Conservation (phyloP, 345 rosid species). For the Brassica nigra region DNA sequence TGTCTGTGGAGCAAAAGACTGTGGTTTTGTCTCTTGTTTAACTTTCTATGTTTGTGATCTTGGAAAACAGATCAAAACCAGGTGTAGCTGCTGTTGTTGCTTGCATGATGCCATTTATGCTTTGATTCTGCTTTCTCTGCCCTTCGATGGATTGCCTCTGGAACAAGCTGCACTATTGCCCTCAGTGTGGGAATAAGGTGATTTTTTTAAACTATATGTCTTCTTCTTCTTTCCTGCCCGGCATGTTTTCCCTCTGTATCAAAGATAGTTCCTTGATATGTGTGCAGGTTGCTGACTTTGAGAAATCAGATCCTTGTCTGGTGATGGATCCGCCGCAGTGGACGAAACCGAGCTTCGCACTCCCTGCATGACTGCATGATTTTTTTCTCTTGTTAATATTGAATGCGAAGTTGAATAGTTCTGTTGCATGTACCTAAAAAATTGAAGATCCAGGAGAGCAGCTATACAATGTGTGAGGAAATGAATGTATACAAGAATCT, state of each 20-base stretch:
- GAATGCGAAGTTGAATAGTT: slow-evolving; percentile 21
- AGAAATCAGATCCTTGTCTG: slow-evolving; percentile 78
- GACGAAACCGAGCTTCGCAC: slow-evolving; percentile 71
- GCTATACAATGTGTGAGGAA: slow-evolving; percentile 10
- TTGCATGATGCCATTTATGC: slow-evolving; percentile 94
- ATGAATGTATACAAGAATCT: not conserved
- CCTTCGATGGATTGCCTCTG: slow-evolving; percentile 98
- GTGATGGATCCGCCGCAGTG: slow-evolving; percentile 88
- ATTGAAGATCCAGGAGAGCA: not conserved
- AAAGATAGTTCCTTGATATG: not conserved
- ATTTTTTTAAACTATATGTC: not conserved
- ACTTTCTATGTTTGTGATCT: too few species aligned
- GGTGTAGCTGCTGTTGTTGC: slow-evolving; percentile 90
- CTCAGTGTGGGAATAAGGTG: slow-evolving; percentile 73
- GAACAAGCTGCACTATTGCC: slow-evolving; percentile 95
- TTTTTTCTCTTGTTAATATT: slow-evolving; percentile 3
- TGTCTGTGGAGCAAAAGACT: too few species aligned
- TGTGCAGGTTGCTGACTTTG: slow-evolving; percentile 74
- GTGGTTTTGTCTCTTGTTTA: too few species aligned
- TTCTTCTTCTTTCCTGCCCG: not conserved
- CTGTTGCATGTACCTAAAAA: slow-evolving; percentile 1
- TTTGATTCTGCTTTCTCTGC: slow-evolving; percentile 87
- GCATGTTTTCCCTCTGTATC: not conserved
- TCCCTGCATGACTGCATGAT: slow-evolving; percentile 55
- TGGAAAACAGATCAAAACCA: slow-evolving; percentile 70